Evolutionary conservation across 495 filamentous ascomycete genomes (phyloP), one percentile per base, ranked within the genome.

Genomic region (Hyaloscypha variabilis): DNA sequence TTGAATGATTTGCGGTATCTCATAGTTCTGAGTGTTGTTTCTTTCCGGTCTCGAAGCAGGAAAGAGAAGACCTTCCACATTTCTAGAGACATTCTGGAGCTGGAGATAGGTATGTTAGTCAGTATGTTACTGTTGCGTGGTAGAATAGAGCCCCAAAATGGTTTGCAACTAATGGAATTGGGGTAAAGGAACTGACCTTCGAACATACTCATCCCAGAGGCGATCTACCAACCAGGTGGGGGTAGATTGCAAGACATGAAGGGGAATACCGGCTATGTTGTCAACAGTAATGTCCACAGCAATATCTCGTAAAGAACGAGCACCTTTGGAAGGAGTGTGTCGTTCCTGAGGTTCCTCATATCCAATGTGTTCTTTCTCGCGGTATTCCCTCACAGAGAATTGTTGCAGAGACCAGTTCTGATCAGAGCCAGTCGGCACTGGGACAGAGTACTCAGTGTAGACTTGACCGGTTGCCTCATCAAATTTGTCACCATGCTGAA

Each of bases 41-140:
- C 17, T 6, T 54, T 50, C 6, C 57, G 31, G 1, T 56, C n/a
- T 4, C 21, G 31, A 24, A 71, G 57, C 25, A 63, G 26, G 58
- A 55, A 62, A 8, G 69, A 67, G 59, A 73, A 69, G 6, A 68
- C 60, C 17, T 30, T 56, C 66, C 69, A 73, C 2, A 63, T 26
- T 11, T 73, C 19, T 26, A 73, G 64, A 8, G 63, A 71, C 24
- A 71, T 54, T 1, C 60, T 19, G 53, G 49, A 49, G n/a, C 68
- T 69, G 28, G 6, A 29, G 21, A 6, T 23, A n/a, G 39, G 29
- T 42, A 51, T 42, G 50, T 62, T 19, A 67, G 64, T 11, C 8
- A n/a, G n/a, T n/a, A n/a, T n/a, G n/a, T n/a, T n/a, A n/a, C n/a
- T n/a, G n/a, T n/a, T n/a, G n/a, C n/a, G n/a, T n/a, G n/a, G n/a